A percentile compares a stretch with the other conserved stretches of the same genome.
phyloP scores from a whole-genome alignment of 78 protist species.

The Dictyostelium firmibasis region DNA sequence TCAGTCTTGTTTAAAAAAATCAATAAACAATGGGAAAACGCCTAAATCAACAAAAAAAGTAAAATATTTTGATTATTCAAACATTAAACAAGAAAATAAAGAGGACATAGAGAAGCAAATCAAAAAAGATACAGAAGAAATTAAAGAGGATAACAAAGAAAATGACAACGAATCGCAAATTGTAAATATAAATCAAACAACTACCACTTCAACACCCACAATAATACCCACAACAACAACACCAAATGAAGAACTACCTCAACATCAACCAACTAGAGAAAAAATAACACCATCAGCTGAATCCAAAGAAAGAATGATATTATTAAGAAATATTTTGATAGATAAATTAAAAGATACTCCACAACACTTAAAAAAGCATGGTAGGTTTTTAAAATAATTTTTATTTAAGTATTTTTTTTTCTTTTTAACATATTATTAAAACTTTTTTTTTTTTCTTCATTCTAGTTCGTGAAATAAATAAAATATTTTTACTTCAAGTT shows the following conservation, averaged over 20 bases:
- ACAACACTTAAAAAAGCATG: conserved; percentile 3
- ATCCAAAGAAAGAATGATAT: background rate
- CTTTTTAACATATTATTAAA: background rate
- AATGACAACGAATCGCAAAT: background rate
- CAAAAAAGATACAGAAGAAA: background rate
- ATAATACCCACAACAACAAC: background rate
- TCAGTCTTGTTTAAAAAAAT: background rate
- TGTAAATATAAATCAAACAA: background rate
- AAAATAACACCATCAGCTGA: conserved; percentile 1
- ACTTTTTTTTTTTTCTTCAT: background rate
- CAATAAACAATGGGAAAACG: background rate
- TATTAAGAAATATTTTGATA: conserved; percentile 3
- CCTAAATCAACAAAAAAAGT: background rate
- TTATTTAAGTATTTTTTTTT: background rate
- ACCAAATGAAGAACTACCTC: background rate
- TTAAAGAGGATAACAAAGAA: background rate
- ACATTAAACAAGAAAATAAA: background rate
- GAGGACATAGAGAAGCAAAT: background rate
- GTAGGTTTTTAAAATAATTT: background rate
- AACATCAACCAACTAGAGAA: background rate
- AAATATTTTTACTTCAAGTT: conserved; percentile 5
- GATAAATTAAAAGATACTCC: conserved; percentile 3
- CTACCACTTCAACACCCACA: background rate
- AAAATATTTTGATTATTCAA: background rate
- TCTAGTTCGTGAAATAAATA: conserved; percentile 12